Conservation (phyloP, 371 early-diverging fungal species). For the Saksenaea vasiformis region DNA sequence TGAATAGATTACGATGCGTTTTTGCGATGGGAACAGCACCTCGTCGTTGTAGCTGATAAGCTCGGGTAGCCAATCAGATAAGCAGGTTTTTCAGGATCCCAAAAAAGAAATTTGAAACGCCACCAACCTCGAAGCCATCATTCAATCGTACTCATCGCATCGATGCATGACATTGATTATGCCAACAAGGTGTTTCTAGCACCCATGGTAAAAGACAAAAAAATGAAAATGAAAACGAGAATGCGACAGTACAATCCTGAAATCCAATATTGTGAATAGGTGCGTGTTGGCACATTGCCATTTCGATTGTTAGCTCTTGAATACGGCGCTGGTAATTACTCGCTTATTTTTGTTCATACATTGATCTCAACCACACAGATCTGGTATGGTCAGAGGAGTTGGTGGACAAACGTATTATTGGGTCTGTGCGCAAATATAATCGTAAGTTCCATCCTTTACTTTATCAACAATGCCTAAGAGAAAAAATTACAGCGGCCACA, state of each 20-base stretch:
- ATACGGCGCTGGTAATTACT: slow-evolving; percentile 83
- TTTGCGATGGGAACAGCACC: too few relatives aligned
- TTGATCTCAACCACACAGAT: slow-evolving; percentile 48
- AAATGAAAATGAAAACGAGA: not conserved
- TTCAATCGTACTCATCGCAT: not conserved
- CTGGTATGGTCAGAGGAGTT: slow-evolving; percentile 92
- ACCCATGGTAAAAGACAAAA: slow-evolving; percentile 86
- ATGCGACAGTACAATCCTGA: not conserved
- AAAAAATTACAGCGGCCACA: slow-evolving; percentile 51
- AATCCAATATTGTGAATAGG: slow-evolving; percentile 28
- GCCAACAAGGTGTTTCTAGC: slow-evolving; percentile 77
- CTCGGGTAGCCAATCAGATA: too few relatives aligned
- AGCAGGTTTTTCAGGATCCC: too few relatives aligned
- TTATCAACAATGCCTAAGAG: not conserved
- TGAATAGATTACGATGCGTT: too few relatives aligned
- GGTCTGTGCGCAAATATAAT: slow-evolving; percentile 74
- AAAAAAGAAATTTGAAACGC: too few relatives aligned
- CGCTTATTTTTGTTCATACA: not conserved
- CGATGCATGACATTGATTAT: slow-evolving; percentile 37
- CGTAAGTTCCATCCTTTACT: slow-evolving; percentile 33
- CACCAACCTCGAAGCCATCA: too few relatives aligned
- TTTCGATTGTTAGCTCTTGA: slow-evolving; percentile 81
- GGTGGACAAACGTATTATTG: slow-evolving; percentile 85
- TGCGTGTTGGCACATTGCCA: slow-evolving; percentile 88
- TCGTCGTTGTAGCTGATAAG: too few relatives aligned